Conservation (phyloP, 2,329 filamentous ascomycete genomes). For the Colletotrichum sp. region DNA sequence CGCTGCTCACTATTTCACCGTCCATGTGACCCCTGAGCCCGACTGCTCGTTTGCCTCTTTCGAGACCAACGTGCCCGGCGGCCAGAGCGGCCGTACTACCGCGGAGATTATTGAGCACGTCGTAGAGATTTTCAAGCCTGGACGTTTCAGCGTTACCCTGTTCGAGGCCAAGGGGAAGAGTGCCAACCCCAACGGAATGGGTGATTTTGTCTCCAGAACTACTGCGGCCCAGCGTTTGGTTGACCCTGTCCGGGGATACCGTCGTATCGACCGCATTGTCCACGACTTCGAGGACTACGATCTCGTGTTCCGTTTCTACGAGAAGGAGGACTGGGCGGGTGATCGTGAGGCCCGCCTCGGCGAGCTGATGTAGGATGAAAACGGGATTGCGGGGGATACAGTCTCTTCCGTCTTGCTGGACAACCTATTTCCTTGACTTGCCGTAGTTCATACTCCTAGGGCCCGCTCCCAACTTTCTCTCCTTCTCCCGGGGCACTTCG, state of each 20-base stretch:
- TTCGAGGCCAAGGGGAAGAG: constrained; percentile 82
- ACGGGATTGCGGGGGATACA: neutral
- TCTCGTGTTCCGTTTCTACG: constrained; percentile 94
- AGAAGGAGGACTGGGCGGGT: constrained; percentile 79
- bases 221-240: constrained; percentile 58
- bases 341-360: constrained; percentile 59
- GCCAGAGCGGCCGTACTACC: constrained; percentile 86
- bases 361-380: constrained; percentile 44
- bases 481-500: neutral
- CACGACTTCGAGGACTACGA: constrained; percentile 98
- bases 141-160: constrained; percentile 95
- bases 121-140: constrained; percentile 93
- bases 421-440: neutral
- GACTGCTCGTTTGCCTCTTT: constrained; percentile 98
- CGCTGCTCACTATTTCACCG: constrained; percentile 91
- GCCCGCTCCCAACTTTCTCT: neutral
- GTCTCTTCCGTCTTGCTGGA: neutral
- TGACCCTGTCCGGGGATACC: constrained; percentile 85
- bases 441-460: neutral
- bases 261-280: constrained; percentile 90
- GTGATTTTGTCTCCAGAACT: constrained; percentile 42
- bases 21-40: constrained; percentile 96
- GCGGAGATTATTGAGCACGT: constrained; percentile 92
- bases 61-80: constrained; percentile 94
- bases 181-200: constrained; percentile 45